Evolutionary conservation across 495 filamentous ascomycete genomes (phyloP).

Genomic region (Acidiella bohemica): DNA sequence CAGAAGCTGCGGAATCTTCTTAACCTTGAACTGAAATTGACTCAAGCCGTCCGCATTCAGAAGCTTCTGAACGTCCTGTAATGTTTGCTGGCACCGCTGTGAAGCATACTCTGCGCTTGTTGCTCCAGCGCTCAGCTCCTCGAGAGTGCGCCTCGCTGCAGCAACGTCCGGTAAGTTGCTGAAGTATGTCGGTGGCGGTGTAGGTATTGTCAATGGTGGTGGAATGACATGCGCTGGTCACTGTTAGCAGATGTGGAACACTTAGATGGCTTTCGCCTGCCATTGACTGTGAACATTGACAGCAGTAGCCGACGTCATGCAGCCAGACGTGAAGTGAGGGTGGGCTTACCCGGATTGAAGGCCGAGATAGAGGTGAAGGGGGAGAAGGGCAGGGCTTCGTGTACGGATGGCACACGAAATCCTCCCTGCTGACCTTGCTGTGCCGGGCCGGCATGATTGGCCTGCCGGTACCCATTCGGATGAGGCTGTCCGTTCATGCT

Average conservation of each 20-base stretch:
- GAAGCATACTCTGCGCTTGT: conserved; percentile 17
- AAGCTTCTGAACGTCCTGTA: conserved; percentile 56
- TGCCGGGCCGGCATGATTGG: background rate
- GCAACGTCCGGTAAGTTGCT: conserved; percentile 25
- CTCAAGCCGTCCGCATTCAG: conserved; percentile 54
- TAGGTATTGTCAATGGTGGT: conserved; percentile 45
- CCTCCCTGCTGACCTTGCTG: background rate
- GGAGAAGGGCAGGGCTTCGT: conserved; percentile 81
- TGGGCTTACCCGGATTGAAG: conserved; percentile 59
- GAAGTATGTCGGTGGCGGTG: conserved; percentile 28
- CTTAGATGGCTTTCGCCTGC: too few relatives aligned
- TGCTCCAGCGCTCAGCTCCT: conserved; percentile 24
- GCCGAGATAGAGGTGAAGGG: conserved; percentile 81
- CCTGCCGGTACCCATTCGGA: background rate
- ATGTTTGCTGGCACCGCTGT: conserved; percentile 25
- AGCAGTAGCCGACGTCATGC: background rate
- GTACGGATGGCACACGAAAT: conserved; percentile 43
- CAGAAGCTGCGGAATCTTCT: background rate
- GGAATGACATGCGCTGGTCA: conserved; percentile 38
- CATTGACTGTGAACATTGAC: too few relatives aligned
- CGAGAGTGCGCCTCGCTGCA: conserved; percentile 14
- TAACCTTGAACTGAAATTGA: conserved; percentile 37
- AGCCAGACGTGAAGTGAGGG: conserved; percentile 12
- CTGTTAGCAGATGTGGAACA: background rate
- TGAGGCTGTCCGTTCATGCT: conserved; percentile 6